Evolutionary conservation across 1,284 basidiomycete genomes (phyloP), one percentile per base, ranked within the genome.

Genomic region (Trichosporon sp.): DNA sequence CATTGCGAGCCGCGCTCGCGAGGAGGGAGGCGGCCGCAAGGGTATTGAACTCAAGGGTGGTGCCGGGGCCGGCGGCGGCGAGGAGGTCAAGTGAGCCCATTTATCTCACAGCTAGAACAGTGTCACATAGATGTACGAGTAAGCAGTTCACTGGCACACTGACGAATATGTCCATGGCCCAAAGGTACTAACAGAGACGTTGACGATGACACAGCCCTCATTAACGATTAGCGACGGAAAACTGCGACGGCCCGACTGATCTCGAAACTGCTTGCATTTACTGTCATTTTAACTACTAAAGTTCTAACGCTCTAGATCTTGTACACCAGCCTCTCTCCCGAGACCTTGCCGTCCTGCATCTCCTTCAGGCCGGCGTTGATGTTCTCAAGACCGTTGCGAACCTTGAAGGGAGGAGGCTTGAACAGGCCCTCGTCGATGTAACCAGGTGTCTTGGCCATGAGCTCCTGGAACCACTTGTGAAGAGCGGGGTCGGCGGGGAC

Each of bases 41-140:
- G 81, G 81, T n/a, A 83, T 83, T 43, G 81, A 83, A 73, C 68
- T 83, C 63, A 75, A 70, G 63, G 80, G 79, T 10, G 81, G 79
- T 1, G 74, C 74, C 37, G 80, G 80, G 2, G 81, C 81, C 11
- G 81, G 81, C 4, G 76, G 79, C 40, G 81, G 81, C 1, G 76
- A 83, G 66, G 81, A 83, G 66, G 77, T 81, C 21, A 72, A 70
- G 66, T 79, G 38, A 46, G 38, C 38, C 8, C 2, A 2, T 11
- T 40, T 40, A 11, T 12, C 8, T 40, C 38, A 40, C 38, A 40
- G 38, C 38, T 40, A 40, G 38, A 40, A 37, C 21, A 32, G 38
- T 21, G 56, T 21, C 32, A 40, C 56, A 32, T 19, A 35, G 26
- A 31, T 31, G 56, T 31, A 31, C 26, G 56, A 54, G 51, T 54